Conservation (phyloP, 2,329 filamentous ascomycete genomes). For the Colletotrichum abscissum region DNA sequence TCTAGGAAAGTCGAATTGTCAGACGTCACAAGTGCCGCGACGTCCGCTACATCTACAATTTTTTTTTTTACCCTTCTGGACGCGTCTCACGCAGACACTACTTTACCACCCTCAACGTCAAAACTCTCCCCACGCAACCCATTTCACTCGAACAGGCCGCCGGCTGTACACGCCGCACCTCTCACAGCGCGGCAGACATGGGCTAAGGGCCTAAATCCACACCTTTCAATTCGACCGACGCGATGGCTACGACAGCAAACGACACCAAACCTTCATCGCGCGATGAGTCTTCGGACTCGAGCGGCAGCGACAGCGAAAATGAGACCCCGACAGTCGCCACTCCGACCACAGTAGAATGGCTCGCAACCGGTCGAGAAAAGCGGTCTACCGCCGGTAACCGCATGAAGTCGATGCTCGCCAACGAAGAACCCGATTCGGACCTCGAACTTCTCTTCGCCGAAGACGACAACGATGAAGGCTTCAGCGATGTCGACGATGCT, state of each 20-base stretch:
- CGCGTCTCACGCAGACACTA: slow-evolving; percentile 10
- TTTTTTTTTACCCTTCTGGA: slow-evolving; percentile 2
- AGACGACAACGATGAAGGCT: slow-evolving; percentile 75
- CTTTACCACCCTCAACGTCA: not conserved
- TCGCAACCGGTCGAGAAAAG: slow-evolving; percentile 78
- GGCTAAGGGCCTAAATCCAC: not conserved
- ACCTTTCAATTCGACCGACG: slow-evolving; percentile 11
- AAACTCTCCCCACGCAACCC: not conserved
- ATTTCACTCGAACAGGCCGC: not conserved
- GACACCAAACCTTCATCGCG: slow-evolving; percentile 22
- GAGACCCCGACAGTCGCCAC: slow-evolving; percentile 44
- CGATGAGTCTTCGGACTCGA: slow-evolving; percentile 37
- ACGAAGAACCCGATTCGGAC: slow-evolving; percentile 76
- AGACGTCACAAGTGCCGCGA: slow-evolving; percentile 30
- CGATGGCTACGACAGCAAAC: slow-evolving; percentile 30
- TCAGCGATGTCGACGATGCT: slow-evolving; percentile 75
- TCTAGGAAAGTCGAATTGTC: not conserved
- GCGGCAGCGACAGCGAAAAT: slow-evolving; percentile 48
- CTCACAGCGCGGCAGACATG: slow-evolving; percentile 20
- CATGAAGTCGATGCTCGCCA: slow-evolving; percentile 81
- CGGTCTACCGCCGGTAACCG: slow-evolving; percentile 87
- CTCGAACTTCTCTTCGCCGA: slow-evolving; percentile 83
- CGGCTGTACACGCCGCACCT: not conserved
- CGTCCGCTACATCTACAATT: slow-evolving; percentile 21
- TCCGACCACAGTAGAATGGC: slow-evolving; percentile 67